Evolutionary conservation across 768 basidiomycete species (phyloP).

Genomic region (Mrakia hoshinonis): DNA sequence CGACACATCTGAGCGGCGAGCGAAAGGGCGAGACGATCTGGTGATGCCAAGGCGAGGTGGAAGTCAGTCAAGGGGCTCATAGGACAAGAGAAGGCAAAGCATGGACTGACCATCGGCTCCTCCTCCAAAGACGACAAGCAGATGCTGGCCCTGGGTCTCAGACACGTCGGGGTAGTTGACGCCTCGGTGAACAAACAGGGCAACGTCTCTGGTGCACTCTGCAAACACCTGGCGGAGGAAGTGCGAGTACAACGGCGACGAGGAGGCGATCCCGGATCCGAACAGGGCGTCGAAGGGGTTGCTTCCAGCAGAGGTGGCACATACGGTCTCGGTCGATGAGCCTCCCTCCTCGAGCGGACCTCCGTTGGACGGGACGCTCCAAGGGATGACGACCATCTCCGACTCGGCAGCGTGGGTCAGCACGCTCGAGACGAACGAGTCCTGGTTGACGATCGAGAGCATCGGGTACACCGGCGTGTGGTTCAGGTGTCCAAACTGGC

Average conservation of each 20-base stretch:
- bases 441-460: conserved; percentile 65
- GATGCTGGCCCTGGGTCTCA: conserved; percentile 9
- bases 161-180: conserved; percentile 33
- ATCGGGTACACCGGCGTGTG: conserved; percentile 57
- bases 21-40: conserved; percentile 68
- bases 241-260: conserved; percentile 54
- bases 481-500: conserved; percentile 58
- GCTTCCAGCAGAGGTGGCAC: background rate
- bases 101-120: conserved; percentile 55
- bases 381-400: conserved; percentile 75
- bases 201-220: conserved; percentile 61
- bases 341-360: conserved; percentile 37
- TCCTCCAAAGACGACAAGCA: conserved; percentile 72
- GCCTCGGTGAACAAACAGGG: conserved; percentile 74
- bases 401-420: conserved; percentile 53
- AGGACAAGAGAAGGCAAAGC: too few relatives aligned
- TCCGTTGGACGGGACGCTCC: conserved; percentile 56
- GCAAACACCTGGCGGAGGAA: conserved; percentile 76
- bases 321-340: background rate
- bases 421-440: conserved; percentile 63
- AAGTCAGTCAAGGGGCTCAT: too few relatives aligned
- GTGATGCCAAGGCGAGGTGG: too few relatives aligned
- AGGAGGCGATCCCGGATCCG: conserved; percentile 43
- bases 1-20: conserved; percentile 77
- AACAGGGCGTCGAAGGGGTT: conserved; percentile 78